phyloP scores from a whole-genome alignment of 2,329 filamentous ascomycete species.

The Colletotrichum magnum region DNA sequence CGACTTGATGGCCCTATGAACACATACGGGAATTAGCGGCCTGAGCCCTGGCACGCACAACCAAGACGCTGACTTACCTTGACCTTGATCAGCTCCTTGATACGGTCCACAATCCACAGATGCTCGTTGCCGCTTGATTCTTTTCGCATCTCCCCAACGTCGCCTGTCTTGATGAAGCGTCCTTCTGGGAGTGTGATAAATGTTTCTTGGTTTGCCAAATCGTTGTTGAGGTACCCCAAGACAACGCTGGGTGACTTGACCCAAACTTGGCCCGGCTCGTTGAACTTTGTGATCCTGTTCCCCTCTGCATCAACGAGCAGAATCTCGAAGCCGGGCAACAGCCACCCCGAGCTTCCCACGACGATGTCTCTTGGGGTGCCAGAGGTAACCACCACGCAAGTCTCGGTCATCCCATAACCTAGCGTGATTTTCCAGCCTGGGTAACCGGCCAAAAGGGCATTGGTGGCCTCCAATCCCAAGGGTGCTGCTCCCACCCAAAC shows the following conservation, averaged over 20 bases:
- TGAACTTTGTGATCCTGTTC: constrained; percentile 75
- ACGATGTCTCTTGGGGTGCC: constrained; percentile 67
- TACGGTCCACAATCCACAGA: constrained; percentile 85
- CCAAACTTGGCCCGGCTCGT: constrained; percentile 84
- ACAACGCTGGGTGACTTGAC: constrained; percentile 83
- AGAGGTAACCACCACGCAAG: not conserved
- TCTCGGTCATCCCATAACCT: not conserved
- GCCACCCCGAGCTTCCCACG: constrained; percentile 77
- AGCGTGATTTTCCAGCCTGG: not conserved
- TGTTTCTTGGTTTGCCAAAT: constrained; percentile 84
- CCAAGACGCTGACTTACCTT: constrained; percentile 47
- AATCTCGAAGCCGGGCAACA: constrained; percentile 74
- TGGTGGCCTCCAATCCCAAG: not conserved
- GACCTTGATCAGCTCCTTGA: constrained; percentile 81
- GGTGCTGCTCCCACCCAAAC: not conserved
- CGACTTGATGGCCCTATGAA: constrained; percentile 77
- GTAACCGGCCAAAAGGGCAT: not conserved
- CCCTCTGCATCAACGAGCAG: constrained; percentile 78
- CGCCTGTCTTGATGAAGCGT: constrained; percentile 86
- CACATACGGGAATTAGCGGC: too few species aligned
- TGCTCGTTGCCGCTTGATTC: constrained; percentile 80
- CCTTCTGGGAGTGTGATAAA: constrained; percentile 78
- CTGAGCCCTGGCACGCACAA: too few species aligned
- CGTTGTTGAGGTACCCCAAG: constrained; percentile 89
- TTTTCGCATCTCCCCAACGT: constrained; percentile 78